Conservation (phyloP, 305 asterid species). For the Solanum hybrid region DNA sequence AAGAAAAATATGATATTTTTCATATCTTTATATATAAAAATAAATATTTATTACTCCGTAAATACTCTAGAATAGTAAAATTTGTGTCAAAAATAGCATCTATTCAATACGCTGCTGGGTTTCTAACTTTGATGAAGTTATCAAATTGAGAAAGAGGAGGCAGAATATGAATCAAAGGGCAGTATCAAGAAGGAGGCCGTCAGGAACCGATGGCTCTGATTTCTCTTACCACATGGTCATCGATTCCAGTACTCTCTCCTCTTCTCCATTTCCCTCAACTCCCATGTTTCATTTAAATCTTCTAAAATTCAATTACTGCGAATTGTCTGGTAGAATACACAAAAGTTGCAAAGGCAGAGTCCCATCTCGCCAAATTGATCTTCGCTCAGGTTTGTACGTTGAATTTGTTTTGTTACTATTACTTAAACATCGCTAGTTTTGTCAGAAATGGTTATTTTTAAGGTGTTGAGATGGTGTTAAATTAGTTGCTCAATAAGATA, state of each 20-base stretch:
- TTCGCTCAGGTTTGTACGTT: conserved; percentile 42
- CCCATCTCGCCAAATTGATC: conserved; percentile 43
- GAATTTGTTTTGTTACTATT: not conserved
- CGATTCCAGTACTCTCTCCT: conserved; percentile 35
- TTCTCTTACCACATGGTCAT: conserved; percentile 60
- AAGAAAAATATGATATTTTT: no score
- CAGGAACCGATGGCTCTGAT: conserved; percentile 67
- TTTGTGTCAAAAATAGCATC: not conserved
- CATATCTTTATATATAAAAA: no score
- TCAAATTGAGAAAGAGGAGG: not conserved
- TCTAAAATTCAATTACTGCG: not conserved
- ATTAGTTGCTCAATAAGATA: not conserved
- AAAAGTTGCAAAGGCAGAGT: conserved; percentile 61
- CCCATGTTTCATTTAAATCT: not conserved
- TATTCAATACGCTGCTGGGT: not conserved
- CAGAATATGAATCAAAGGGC: conserved; percentile 34
- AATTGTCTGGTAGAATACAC: conserved; percentile 29
- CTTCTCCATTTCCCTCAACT: not conserved
- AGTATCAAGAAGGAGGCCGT: conserved; percentile 43
- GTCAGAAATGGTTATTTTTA: not conserved
- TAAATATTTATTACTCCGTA: no score
- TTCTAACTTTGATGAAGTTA: not conserved
- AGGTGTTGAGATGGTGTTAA: not conserved
- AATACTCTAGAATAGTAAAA: no score
- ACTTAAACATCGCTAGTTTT: not conserved